Evolutionary conservation across 2,329 filamentous ascomycete genomes (phyloP).

Genomic region (Fusarium coffeatum): DNA sequence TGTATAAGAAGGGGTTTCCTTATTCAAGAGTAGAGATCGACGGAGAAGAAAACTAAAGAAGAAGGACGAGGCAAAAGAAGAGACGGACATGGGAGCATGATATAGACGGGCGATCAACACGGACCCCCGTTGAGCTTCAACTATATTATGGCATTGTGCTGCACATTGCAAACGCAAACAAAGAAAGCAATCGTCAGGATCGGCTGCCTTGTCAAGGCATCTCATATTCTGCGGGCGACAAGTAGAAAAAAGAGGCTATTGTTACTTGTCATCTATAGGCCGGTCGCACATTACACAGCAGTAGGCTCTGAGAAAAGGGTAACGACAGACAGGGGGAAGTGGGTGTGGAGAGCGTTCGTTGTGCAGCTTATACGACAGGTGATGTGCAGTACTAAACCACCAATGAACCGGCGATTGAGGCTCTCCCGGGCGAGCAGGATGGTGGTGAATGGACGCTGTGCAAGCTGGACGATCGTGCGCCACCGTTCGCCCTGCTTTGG

Average conservation of each 20-base stretch:
- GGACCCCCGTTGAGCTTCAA: conserved; percentile 3
- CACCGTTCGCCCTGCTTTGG: conserved; percentile 45
- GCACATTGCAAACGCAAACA: neutral
- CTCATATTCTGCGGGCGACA: conserved; percentile 45
- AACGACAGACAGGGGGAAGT: conserved; percentile 30
- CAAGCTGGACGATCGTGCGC: conserved; percentile 42
- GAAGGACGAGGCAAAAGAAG: conserved; percentile 30
- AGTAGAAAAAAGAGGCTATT: conserved; percentile 30
- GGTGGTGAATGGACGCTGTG: conserved; percentile 27
- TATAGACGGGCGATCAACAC: conserved; percentile 30
- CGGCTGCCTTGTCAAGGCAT: conserved; percentile 33
- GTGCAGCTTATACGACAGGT: conserved; percentile 32
- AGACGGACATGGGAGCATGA: conserved; percentile 36
- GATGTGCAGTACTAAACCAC: conserved; percentile 20
- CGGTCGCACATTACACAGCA: conserved; percentile 42
- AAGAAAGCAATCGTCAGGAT: conserved; percentile 17
- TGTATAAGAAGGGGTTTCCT: conserved; percentile 26
- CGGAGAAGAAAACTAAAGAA: conserved; percentile 30
- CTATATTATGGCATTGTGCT: conserved; percentile 11
- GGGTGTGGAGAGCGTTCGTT: conserved; percentile 26
- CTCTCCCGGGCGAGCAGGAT: conserved; percentile 31
- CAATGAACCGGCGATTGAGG: conserved; percentile 34
- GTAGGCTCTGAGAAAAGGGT: conserved; percentile 20
- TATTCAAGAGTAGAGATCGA: conserved; percentile 34
- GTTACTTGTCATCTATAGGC: conserved; percentile 12